Evolutionary conservation across 1,284 basidiomycete genomes (phyloP), one percentile per base, ranked within the genome.

Genomic region (Sporisorium reilianum): DNA sequence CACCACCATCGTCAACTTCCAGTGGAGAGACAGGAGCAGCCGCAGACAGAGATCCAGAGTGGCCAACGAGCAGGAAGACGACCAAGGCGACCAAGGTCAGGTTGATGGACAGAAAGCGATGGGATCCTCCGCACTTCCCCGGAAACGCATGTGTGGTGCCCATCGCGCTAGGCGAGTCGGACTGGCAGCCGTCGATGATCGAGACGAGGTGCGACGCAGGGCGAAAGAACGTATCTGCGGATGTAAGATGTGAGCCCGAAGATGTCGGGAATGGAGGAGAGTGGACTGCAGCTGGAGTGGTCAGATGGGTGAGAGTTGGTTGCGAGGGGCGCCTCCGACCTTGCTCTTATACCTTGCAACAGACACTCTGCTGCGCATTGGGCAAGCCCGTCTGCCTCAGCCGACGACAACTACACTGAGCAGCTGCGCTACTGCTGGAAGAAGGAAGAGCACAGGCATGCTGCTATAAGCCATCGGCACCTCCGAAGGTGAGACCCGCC

Each of bases 21-120:
- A n/a, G 16, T 1, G 45, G 6, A 18, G 53, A 23, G 38, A 52
- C 46, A 22, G 66, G 66, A 20, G 56, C 38, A 28, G 61, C 57
- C 18, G 52, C 55, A 5, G 55, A 32, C 11, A 59, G 14, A 32
- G 46, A 41, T 30, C 32, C 46, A 23, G 30, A 25, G 8, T 10
- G 36, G 16, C 32, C 25, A 10, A 34, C 48, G 2, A 63, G 48
- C 22, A 62, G 25, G 32, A 45, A 10, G 45, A 68, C 18, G 26
- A 54, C 26, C 18, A 40, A 18, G 18, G 55, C 18, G 20, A 41
- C n/a, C 5, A 53, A 18, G 16, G 32, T 2, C 8, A 54, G 25
- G n/a, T 12, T 26, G 7, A 34, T 50, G 23, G 50, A 20, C 3
- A 51, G 30, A 8, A 30, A 32, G n/a, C 50, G 50, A 50, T 11